Conservation (phyloP, 176 grass and related monocot species). For the Phoenix dactylifera region DNA sequence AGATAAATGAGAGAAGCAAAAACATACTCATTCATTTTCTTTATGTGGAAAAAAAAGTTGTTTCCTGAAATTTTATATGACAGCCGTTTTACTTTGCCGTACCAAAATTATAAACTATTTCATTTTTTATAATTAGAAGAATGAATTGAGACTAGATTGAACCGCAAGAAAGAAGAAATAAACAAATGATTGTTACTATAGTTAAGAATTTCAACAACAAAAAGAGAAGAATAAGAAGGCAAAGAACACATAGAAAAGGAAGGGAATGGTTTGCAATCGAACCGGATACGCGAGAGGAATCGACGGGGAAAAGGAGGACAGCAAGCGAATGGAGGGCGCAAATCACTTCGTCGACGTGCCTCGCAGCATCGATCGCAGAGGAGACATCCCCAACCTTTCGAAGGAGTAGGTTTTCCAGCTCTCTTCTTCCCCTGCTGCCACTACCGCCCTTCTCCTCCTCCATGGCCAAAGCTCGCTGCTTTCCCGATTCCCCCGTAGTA, state of each 20-base stretch:
- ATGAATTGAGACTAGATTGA: no score
- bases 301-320: conserved; percentile 33
- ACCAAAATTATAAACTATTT: no score
- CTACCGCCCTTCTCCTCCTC: neutral
- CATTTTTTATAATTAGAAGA: no score
- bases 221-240: neutral
- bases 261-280: neutral
- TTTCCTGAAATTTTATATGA: no score
- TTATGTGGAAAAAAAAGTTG: no score
- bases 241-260: neutral
- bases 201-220: no score
- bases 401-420: conserved; percentile 38
- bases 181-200: neutral
- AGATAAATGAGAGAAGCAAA: no score
- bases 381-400: conserved; percentile 53
- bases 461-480: neutral
- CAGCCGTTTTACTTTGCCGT: no score
- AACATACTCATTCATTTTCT: no score
- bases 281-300: conserved; percentile 31
- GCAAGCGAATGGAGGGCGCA: conserved; percentile 34
- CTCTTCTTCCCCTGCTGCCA: conserved; percentile 1
- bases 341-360: conserved; percentile 43
- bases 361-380: conserved; percentile 36
- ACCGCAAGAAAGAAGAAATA: conserved; percentile 11
- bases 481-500: no score